These are phyloP conservation scores for Clarireedia homoeocarpa DNA, from an alignment of 2,329 filamentous ascomycete species.

Conservation along the genomic window DNA sequence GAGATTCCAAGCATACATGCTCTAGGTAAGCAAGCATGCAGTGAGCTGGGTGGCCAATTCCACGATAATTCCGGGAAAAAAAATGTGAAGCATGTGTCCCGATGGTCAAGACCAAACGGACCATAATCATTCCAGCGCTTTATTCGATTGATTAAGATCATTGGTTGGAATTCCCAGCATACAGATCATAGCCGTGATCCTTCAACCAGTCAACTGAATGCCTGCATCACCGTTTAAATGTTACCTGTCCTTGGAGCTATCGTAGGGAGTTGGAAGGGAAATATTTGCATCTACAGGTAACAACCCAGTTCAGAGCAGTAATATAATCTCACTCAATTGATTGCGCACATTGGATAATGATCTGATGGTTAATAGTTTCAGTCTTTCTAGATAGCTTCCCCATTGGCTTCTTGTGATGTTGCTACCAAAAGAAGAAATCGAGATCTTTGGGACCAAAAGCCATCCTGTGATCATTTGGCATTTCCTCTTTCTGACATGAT, in stretches of 20 bases:
- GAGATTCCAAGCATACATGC: neutral
- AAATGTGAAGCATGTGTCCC: slow-evolving; percentile 4
- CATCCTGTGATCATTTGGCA: slow-evolving; percentile 7
- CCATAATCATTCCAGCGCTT: neutral
- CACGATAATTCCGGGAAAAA: slow-evolving; percentile 1
- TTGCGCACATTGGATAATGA: neutral
- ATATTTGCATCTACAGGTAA: neutral
- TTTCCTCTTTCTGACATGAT: neutral
- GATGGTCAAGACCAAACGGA: neutral
- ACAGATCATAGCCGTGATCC: neutral
- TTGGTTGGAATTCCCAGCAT: neutral
- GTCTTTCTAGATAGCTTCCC: no score
- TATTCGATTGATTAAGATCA: slow-evolving; percentile 1
- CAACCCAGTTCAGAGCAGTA: neutral
- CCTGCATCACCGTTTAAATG: slow-evolving; percentile 1
- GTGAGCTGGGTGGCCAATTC: slow-evolving; percentile 6
- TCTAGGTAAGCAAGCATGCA: slow-evolving; percentile 7
- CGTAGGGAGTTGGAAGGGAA: neutral
- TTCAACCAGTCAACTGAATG: neutral
- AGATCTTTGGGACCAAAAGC: slow-evolving; percentile 4
- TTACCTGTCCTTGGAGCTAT: neutral
- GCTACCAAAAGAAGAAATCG: neutral
- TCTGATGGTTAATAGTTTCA: neutral
- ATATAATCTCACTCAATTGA: neutral
- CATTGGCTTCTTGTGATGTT: neutral